Evolutionary conservation across 768 basidiomycete species (phyloP), one percentile per base, ranked within the genome.

Genomic region (Boletellus ananiceps): DNA sequence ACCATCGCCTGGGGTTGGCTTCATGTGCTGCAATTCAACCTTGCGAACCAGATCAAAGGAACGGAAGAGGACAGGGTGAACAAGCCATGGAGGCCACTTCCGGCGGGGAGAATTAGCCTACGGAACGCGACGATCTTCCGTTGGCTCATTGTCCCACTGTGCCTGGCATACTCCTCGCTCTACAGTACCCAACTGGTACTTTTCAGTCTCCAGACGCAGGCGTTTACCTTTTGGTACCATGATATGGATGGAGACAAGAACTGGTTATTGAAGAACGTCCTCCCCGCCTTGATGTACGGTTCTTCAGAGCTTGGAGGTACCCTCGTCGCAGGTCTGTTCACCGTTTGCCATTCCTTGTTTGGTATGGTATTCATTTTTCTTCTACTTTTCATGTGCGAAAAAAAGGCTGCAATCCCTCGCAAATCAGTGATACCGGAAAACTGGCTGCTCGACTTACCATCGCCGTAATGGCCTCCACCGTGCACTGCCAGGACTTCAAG

Each of bases 401-500:
- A 27, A 37, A 35, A 71, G 66, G 57, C 4, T 31, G 49, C 4
- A 59, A 69, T 49, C 47, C 50, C 11, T 49, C 58, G 4, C 41
- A 29, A 13, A 47, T 71, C 14, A 69, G 64, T 25, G 49, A 60
- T 7, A 66, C 65, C 1, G 66, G 58, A 4, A 52, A 55, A 25
- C 50, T 68, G 2, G 67, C 75, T 0, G 54, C 70, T 27, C 61
- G 61, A 37, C 54, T 73, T 38, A 74, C 71, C 25, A 59, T 68
- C 4, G 63, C 63, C 0, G 69, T 75, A n/a, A 67, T 77, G 35
- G 57, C 69, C 2, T 75, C 75, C 1, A 78, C 76, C 2, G 70
- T 77, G 12, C 76, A 78, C n/a, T 70, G 73, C 1, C 74, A 77
- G 57, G 78, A 79, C 50, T 79, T 74, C 47, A 65, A 72, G 18